Percentiles rank a stretch among this genome's conserved stretches.
Conservation (phyloP, 2,329 filamentous ascomycete species). For the Beauveria sp. region DNA sequence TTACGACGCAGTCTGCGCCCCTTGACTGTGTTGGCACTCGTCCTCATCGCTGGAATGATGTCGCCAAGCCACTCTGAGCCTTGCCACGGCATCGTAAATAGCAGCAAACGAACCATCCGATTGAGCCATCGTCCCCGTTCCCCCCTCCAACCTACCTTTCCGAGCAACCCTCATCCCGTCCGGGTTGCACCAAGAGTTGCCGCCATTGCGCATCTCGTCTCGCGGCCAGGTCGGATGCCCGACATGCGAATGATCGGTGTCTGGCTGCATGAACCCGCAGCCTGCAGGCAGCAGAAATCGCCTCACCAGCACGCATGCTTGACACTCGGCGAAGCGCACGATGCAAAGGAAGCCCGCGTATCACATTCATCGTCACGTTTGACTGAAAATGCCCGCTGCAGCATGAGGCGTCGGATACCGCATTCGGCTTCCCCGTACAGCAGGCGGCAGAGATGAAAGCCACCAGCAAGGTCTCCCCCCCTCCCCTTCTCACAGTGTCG, state of each 20-base stretch:
- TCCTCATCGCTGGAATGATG: too few species aligned
- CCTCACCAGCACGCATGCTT: neutral
- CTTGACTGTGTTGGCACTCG: too few species aligned
- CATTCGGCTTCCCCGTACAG: neutral
- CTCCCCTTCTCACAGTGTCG: too few species aligned
- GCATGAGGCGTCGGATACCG: neutral
- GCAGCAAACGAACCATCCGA: neutral
- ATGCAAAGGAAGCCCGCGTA: neutral
- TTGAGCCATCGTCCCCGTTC: neutral
- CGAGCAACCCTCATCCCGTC: neutral
- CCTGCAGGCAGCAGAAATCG: neutral
- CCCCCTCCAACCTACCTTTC: neutral
- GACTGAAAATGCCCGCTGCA: neutral
- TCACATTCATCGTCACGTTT: neutral
- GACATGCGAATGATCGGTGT: neutral
- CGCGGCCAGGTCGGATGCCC: neutral
- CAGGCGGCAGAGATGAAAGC: too few species aligned
- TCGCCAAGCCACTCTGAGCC: too few species aligned
- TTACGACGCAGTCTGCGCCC: too few species aligned
- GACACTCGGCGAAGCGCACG: neutral
- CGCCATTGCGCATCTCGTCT: neutral
- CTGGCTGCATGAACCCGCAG: neutral
- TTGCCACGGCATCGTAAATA: neutral
- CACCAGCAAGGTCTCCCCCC: too few species aligned
- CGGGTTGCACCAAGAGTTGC: neutral